Base-by-base conservation (phyloP, 2,329 filamentous ascomycete species). In the Aureobasidium sp. region DNA sequence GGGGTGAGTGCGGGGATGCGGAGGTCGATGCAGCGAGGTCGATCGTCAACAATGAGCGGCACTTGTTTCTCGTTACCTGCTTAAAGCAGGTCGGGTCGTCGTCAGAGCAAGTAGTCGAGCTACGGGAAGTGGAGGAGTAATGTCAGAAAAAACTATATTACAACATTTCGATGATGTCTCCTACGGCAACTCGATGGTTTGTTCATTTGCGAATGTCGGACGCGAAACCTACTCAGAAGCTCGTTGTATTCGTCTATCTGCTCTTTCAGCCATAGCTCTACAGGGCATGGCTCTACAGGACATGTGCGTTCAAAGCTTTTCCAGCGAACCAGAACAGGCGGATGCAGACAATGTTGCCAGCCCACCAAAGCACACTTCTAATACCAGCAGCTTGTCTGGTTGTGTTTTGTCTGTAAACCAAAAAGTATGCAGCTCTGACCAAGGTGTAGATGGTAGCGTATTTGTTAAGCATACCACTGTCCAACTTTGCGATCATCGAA, bases 331-430 rank as follows among this genome's bases (percentile, higher is more conserved):
- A 74, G 47, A 77, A 64, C 63, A 76, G 62, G 20, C 67, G 66
- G 37, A 79, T 69, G 64, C 77, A 79, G 64, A 72, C 72, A 1
- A 73, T 27, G 70, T 79, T 80, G 3, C 75, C 75, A 17, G 68
- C 69, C 78, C 77, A 80, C 77, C 77, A 80, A 17, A 69, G 64
- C 14, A 75, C 39, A 1, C 72, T 75, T 53, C 78, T 68, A 9
- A 74, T n/a, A 63, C 70, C 69, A 53, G 73, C 75, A 68, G 70
- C 71, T 5, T 39, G 48, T 34, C 71, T 68, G 45, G 72, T 68
- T 36, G 76, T 76, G 36, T 77, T 68, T 1, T 74, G 56, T 2
- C 80, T 69, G 68, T 80, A 80, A 6, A 73, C 68, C 12, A 65
- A 64, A 0, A 69, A 76, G 68, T 80, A 80, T 1, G 67, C 67